These are phyloP conservation scores for Scutellaria minor DNA, from an alignment of 257 asterid genomes.

Conservation along the genomic window DNA sequence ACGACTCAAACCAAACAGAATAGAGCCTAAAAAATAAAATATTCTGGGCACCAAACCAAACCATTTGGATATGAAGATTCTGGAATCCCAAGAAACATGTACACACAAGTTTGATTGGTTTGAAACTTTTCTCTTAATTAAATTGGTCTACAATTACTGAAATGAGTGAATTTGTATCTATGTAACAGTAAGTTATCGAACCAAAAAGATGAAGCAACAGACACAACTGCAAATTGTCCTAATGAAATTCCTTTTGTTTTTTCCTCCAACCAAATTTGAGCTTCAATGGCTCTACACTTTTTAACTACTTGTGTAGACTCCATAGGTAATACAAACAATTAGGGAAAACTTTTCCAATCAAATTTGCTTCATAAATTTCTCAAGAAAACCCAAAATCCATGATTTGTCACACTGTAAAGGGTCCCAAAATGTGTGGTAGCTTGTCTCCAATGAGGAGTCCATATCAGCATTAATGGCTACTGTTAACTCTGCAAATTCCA, in stretches of 20 bases:
- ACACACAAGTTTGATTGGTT: too few species aligned
- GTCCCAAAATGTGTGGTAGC: too few species aligned
- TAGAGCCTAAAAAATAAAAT: too few species aligned
- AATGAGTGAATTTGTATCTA: too few species aligned
- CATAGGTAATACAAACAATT: not conserved
- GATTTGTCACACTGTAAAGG: too few species aligned
- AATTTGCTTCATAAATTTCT: constrained; percentile 19
- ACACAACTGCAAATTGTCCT: constrained; percentile 8
- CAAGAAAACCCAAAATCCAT: not conserved
- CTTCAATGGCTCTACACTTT: not conserved
- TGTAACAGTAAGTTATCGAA: not conserved
- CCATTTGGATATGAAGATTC: too few species aligned
- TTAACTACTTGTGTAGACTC: not conserved
- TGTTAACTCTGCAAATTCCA: constrained; percentile 12
- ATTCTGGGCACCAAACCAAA: too few species aligned
- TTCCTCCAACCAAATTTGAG: not conserved
- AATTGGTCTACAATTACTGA: too few species aligned
- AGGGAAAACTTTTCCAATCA: constrained; percentile 4
- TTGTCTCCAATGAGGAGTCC: constrained; percentile 24
- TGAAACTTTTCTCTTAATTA: too few species aligned
- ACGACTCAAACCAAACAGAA: too few species aligned
- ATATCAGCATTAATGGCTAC: constrained; percentile 31
- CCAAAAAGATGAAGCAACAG: not conserved
- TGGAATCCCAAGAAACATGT: too few species aligned
- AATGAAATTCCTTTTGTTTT: not conserved